Evolutionary conservation across 2,329 filamentous ascomycete species (phyloP), one percentile per base, ranked within the genome.

Genomic region (Aspergillus fischeri): DNA sequence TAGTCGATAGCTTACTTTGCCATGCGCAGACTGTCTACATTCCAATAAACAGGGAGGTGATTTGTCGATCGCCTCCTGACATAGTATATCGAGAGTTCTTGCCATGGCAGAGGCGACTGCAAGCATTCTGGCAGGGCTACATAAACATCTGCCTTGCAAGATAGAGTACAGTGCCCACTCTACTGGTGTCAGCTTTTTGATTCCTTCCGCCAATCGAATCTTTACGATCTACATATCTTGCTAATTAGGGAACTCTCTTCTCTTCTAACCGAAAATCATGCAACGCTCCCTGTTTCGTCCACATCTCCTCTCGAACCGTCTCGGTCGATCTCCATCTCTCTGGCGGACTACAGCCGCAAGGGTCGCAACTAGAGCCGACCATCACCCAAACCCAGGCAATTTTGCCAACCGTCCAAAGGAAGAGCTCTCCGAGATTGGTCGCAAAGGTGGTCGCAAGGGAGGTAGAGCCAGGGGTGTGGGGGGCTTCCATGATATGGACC

Each of bases 341-440:
- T 47, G 44, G 44, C 44, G 44, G 44, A 14, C 44, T 7, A 27
- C 44, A 14, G 3, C 21, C 11, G 44, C 44, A 47, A 14, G 55
- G 27, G 29, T 65, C 45, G 63, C 63, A 50, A 64, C 52, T n/a
- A 51, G 59, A 52, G 52, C 62, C 3, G 63, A 69, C 35, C 65
- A 25, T 27, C 44, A 47, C 24, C 44, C 67, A 1, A 68, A 73
- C 53, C 68, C 71, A 25, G 68, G 70, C n/a, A 74, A 74, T 59
- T 72, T 74, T 60, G 63, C 65, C 52, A 73, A 73, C 55, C 66
- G 70, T 8, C 59, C 70, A 17, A 66, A 52, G 41, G 60, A 66
- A 3, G 62, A 68, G 42, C 44, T 70, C 11, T 62, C 61, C 21
- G 60, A 63, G 35, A 69, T 69, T 11, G 65, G 59, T 25, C 63